A percentile compares a stretch with the other conserved stretches of the same genome.
phyloP scores from a whole-genome alignment of 768 basidiomycete genomes.

The Lactarius indigo region DNA sequence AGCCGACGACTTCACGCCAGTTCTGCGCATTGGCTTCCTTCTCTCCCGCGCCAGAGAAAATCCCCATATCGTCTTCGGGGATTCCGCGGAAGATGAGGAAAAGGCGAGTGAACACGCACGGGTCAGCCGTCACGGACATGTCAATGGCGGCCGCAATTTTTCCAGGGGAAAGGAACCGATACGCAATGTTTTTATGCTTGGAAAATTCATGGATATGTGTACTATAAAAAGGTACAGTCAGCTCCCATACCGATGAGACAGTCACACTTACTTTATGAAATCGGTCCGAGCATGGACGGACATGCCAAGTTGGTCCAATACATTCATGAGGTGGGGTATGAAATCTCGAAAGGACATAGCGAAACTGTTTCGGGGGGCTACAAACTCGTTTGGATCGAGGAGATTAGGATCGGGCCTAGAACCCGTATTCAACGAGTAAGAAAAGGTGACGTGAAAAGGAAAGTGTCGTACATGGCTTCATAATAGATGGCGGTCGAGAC shows the following conservation, averaged over 20 bases:
- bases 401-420: constrained; percentile 72
- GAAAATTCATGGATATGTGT: constrained; percentile 74
- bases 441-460: neutral
- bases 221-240: constrained; percentile 37
- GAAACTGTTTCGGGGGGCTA: constrained; percentile 78
- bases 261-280: constrained; percentile 66
- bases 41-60: constrained; percentile 76
- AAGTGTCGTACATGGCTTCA: constrained; percentile 66
- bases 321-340: constrained; percentile 72
- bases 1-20: constrained; percentile 78
- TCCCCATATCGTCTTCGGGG: constrained; percentile 70
- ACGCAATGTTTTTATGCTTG: constrained; percentile 81
- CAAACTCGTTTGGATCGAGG: constrained; percentile 75
- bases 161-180: constrained; percentile 77
- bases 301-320: constrained; percentile 83
- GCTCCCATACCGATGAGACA: constrained; percentile 4
- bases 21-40: constrained; percentile 80
- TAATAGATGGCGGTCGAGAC: constrained; percentile 81
- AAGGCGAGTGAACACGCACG: constrained; percentile 77
- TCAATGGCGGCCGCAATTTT: constrained; percentile 85
- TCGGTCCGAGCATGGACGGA: constrained; percentile 77
- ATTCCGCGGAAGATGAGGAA: constrained; percentile 86
- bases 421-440: constrained; percentile 7
- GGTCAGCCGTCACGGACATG: constrained; percentile 76
- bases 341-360: constrained; percentile 83